Conservation (phyloP, 805 yeast genomes). For the Danielozyma ontarioensis region DNA sequence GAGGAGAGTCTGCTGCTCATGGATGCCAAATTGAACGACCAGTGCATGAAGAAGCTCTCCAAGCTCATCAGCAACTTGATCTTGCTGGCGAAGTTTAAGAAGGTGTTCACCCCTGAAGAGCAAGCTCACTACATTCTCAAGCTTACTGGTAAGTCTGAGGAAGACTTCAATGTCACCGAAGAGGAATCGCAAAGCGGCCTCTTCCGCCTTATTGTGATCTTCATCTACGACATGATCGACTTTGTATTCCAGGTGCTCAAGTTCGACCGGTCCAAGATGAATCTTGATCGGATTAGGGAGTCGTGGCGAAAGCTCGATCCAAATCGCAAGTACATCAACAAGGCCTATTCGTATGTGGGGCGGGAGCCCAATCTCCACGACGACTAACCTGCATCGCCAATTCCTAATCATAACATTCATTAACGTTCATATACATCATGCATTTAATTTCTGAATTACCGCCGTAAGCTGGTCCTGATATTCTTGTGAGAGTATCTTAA, state of each 20-base stretch:
- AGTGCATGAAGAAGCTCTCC: constrained; percentile 20
- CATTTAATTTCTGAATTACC: constrained; percentile 13
- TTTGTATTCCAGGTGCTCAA: constrained; percentile 30
- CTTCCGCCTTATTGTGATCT: constrained; percentile 21
- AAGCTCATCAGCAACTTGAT: constrained; percentile 21
- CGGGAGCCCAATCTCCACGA: no score
- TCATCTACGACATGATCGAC: constrained; percentile 27
- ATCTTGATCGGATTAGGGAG: constrained; percentile 35
- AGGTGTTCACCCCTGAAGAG: constrained; percentile 24
- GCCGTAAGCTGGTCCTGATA: constrained; percentile 11
- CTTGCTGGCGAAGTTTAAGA: constrained; percentile 25
- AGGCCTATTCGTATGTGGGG: constrained; percentile 29
- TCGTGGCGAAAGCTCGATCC: constrained; percentile 39
- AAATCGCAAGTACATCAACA: constrained; percentile 29
- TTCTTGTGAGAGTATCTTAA: constrained; percentile 7
- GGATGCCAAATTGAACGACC: constrained; percentile 22
- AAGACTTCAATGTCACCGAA: constrained; percentile 4
- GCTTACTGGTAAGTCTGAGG: constrained; percentile 18
- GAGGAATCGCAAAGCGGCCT: constrained; percentile 4
- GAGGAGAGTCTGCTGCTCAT: constrained; percentile 28
- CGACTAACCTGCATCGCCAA: no score
- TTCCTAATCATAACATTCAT: constrained; percentile 1
- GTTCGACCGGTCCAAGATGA: constrained; percentile 38
- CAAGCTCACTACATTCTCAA: constrained; percentile 19
- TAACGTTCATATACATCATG: not conserved